Evolutionary conservation across 768 basidiomycete species (phyloP), one percentile per base, ranked within the genome.

Genomic region (Naganishia vaughanmartiniae): DNA sequence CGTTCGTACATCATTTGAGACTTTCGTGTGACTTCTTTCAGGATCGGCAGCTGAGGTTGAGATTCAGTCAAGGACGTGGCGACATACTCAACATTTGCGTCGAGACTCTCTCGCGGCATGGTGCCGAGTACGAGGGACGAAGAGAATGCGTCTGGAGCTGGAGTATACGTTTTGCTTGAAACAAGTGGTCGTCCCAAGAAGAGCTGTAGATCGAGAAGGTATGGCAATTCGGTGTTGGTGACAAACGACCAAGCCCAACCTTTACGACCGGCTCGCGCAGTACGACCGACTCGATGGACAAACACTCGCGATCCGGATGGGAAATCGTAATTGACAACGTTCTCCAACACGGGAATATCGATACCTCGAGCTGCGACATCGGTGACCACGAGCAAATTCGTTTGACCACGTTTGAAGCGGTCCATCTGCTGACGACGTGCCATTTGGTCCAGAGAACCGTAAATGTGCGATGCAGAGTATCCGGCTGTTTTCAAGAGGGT

Each of bases 321-420:
- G 74, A 99, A 97, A 76, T 99, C 96, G 80, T 94, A 99, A 81
- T 99, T 99, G 80, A 99, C 85, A 39, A 99, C 96, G 77, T 98
- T 91, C 79, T 94, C 92, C 72, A 99, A 86, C 48, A 97, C 86
- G 5, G 96, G 96, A 39, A 99, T 94, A 82, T 99, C 96, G 75
- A 99, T 92, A 76, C 96, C 96, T 74, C 96, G 90, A 17, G 96
- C 96, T 24, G 96, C 96, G 48, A 99, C 93, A 77, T 99, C 96
- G 0, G 96, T 99, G 53, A 98, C 96, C 42, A 98, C 93, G 30
- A 99, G 84, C 56, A 99, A 85, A 73, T 85, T 90, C 0, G 93
- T 91, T 34, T 84, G 78, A 0, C 91, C 90, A 15, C 87, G 85
- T 28, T 93, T 88, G 82, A 99, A 99, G 70, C 87, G 87, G 70